Evolutionary conservation across 192 early-diverging fungal species (phyloP).

Genomic region (Umbelopsis ramanniana): DNA sequence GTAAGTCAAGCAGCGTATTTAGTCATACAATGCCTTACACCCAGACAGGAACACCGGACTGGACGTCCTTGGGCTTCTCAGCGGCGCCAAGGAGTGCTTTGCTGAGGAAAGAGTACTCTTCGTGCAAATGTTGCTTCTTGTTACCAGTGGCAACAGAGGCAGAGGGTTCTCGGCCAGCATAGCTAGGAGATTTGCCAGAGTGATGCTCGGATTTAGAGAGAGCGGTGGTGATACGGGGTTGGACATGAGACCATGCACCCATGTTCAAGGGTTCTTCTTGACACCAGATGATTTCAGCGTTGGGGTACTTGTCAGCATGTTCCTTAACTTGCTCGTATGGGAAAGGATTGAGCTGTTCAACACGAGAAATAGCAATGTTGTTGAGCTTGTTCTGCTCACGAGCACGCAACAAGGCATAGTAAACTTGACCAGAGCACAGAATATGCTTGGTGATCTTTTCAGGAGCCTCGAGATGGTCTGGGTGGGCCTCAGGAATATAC

Average conservation of each 20-base stretch:
- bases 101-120: constrained; percentile 75
- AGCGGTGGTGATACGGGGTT: constrained; percentile 84
- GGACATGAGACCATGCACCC: constrained; percentile 90
- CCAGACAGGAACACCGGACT: constrained; percentile 75
- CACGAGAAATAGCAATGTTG: constrained; percentile 88
- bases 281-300: constrained; percentile 89
- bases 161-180: constrained; percentile 86
- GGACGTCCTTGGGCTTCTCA: constrained; percentile 68
- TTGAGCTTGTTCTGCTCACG: constrained; percentile 89
- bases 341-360: constrained; percentile 96
- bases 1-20: not conserved
- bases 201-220: constrained; percentile 75
- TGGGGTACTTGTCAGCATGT: constrained; percentile 89
- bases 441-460: constrained; percentile 92
- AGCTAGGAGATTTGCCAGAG: constrained; percentile 46
- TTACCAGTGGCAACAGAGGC: constrained; percentile 92
- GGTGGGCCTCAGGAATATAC: constrained; percentile 91
- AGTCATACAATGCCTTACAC: not conserved
- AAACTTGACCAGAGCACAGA: constrained; percentile 97
- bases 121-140: constrained; percentile 92
- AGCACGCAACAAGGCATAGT: constrained; percentile 90
- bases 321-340: constrained; percentile 90
- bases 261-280: constrained; percentile 97
- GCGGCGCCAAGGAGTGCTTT: constrained; percentile 74
- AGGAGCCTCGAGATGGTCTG: constrained; percentile 73